These are phyloP conservation scores for Abrus precatorius DNA, from an alignment of 306 rosid species.

Conservation along the genomic window DNA sequence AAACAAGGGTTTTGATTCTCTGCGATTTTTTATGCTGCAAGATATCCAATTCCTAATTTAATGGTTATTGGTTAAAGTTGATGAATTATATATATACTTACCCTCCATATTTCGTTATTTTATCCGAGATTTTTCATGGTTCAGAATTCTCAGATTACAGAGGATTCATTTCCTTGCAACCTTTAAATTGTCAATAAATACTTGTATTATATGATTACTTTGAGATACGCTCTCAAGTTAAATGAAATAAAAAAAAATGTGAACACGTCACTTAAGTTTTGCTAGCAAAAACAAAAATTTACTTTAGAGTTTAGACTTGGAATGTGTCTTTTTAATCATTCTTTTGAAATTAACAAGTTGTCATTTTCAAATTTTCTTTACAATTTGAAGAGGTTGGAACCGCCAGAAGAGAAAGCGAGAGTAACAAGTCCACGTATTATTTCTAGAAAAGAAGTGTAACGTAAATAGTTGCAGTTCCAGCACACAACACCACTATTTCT, in stretches of 20 bases:
- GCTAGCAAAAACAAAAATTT: constrained; percentile 27
- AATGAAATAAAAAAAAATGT: no score
- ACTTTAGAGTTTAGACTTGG: constrained; percentile 29
- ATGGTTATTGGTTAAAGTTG: neutral
- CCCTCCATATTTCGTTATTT: neutral
- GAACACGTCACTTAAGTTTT: neutral
- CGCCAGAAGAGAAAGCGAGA: neutral
- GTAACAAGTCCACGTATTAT: constrained; percentile 21
- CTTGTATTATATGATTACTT: neutral
- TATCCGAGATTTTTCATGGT: neutral
- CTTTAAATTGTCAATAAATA: neutral
- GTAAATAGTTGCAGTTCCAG: constrained; percentile 27
- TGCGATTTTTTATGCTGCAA: no score
- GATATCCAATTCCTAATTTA: neutral
- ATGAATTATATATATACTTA: neutral
- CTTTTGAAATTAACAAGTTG: constrained; percentile 38
- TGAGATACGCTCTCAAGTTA: no score
- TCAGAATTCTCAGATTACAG: neutral
- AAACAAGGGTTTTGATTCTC: no score
- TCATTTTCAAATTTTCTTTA: constrained; percentile 22
- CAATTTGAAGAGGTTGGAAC: constrained; percentile 43
- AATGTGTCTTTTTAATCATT: neutral
- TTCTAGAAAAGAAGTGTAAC: constrained; percentile 41
- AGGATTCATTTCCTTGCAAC: neutral
- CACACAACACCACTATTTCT: constrained; percentile 30